Evolutionary conservation across 257 asterid genomes (phyloP).

Genomic region (Ophiorrhiza pumila): DNA sequence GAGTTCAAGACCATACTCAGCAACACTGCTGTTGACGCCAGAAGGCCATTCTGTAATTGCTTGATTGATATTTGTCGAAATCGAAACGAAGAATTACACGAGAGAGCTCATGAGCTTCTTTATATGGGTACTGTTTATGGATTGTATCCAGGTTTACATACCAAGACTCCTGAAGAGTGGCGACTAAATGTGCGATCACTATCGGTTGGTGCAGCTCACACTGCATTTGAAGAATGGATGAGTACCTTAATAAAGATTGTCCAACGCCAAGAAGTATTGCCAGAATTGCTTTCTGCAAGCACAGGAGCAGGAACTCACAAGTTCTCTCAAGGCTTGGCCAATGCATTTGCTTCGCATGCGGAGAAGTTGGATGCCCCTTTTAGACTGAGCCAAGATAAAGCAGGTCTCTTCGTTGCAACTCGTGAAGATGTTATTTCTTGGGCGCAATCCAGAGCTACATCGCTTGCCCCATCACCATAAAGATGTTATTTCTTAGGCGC

Average conservation of each 20-base stretch:
- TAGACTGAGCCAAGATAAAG: conserved; percentile 59
- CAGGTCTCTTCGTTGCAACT: conserved; percentile 73
- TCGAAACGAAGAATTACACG: conserved; percentile 41
- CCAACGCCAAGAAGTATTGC: conserved; percentile 54
- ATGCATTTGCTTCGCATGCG: conserved; percentile 63
- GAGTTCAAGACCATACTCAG: conserved; percentile 55
- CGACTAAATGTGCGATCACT: conserved; percentile 70
- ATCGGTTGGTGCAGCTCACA: conserved; percentile 84
- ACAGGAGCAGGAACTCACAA: conserved; percentile 86
- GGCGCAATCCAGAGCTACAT: conserved; percentile 49
- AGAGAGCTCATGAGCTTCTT: conserved; percentile 78
- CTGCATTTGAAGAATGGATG: conserved; percentile 96
- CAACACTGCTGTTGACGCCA: conserved; percentile 59
- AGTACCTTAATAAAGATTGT: conserved; percentile 53
- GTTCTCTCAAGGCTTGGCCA: conserved; percentile 72
- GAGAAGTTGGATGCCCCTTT: conserved; percentile 76
- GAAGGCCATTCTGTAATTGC: conserved; percentile 88
- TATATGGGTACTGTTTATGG: conserved; percentile 69
- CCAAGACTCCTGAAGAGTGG: conserved; percentile 85
- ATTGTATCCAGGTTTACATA: conserved; percentile 79
- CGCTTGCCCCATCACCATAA: conserved; percentile 31
- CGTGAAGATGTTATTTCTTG: conserved; percentile 68
- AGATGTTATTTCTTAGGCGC: conserved; percentile 68
- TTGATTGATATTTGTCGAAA: conserved; percentile 77
- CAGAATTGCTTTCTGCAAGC: conserved; percentile 65